phyloP scores from a whole-genome alignment of 495 filamentous ascomycete genomes.

The Tetracladium setigerum region DNA sequence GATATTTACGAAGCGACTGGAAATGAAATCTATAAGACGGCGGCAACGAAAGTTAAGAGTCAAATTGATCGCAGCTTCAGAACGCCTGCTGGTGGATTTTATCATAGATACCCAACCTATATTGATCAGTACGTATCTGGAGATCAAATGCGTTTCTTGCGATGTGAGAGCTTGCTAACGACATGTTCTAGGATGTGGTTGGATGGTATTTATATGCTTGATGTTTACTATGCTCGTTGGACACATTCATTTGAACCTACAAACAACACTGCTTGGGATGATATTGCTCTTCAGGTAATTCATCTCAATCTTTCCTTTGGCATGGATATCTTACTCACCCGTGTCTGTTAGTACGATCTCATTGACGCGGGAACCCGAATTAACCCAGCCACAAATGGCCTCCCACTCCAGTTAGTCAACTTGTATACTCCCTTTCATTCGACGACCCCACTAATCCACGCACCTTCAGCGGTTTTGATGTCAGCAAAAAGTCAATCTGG shows the following conservation, averaged over 20 bases:
- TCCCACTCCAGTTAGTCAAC: slow-evolving; percentile 27
- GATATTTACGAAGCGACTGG: slow-evolving; percentile 33
- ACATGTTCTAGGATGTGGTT: slow-evolving; percentile 36
- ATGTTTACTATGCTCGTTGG: slow-evolving; percentile 42
- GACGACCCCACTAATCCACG: slow-evolving; percentile 39
- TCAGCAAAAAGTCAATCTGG: slow-evolving; percentile 45
- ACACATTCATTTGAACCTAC: slow-evolving; percentile 31
- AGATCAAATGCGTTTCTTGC: too few relatives aligned
- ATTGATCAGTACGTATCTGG: slow-evolving; percentile 30
- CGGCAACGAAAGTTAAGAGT: slow-evolving; percentile 34
- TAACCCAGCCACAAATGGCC: too few relatives aligned
- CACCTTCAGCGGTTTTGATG: slow-evolving; percentile 41
- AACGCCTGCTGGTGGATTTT: slow-evolving; percentile 42
- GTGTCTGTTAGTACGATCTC: too few relatives aligned
- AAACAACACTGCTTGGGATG: slow-evolving; percentile 32
- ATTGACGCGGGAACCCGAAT: too few relatives aligned
- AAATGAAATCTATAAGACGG: slow-evolving; percentile 28
- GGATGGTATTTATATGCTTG: slow-evolving; percentile 46
- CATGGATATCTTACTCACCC: too few relatives aligned
- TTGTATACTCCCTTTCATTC: slow-evolving; percentile 12
- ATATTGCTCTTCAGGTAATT: slow-evolving; percentile 44
- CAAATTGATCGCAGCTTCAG: slow-evolving; percentile 39
- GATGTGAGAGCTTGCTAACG: too few relatives aligned
- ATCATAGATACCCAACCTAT: slow-evolving; percentile 40
- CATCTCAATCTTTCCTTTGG: slow-evolving; percentile 36